phyloP scores from a whole-genome alignment of 768 basidiomycete genomes.

The Amanita fuliginea region DNA sequence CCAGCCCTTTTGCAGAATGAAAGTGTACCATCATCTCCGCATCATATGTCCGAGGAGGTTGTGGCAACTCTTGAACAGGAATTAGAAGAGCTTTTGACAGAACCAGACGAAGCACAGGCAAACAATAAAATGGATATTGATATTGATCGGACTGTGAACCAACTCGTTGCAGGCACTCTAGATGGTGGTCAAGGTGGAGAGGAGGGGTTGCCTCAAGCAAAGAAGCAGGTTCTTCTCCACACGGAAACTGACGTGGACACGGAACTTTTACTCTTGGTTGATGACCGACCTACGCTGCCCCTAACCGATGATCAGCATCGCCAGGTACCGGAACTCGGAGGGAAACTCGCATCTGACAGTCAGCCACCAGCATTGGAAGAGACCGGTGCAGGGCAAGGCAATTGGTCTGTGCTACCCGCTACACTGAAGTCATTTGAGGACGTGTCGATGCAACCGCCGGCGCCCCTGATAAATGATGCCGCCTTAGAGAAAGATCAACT shows the following conservation, averaged over 20 bases:
- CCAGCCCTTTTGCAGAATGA: background rate
- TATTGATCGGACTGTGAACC: slow-evolving; percentile 30
- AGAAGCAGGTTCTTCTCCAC: slow-evolving; percentile 15
- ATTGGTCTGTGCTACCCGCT: slow-evolving; percentile 10
- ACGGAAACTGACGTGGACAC: slow-evolving; percentile 45
- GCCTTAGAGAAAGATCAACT: slow-evolving; percentile 14
- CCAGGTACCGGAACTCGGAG: background rate
- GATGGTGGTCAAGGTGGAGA: slow-evolving; percentile 14
- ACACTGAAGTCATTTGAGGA: slow-evolving; percentile 27
- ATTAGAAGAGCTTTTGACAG: slow-evolving; percentile 27
- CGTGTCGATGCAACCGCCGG: slow-evolving; percentile 51
- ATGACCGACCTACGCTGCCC: slow-evolving; percentile 27
- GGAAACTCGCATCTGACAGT: background rate
- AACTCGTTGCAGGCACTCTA: slow-evolving; percentile 32
- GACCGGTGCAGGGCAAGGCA: background rate
- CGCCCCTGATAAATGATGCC: slow-evolving; percentile 12
- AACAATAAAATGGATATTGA: slow-evolving; percentile 30
- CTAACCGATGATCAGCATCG: background rate
- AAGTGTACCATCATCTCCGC: slow-evolving; percentile 9
- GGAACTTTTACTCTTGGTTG: slow-evolving; percentile 61
- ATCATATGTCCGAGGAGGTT: slow-evolving; percentile 19
- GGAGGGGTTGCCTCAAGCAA: slow-evolving; percentile 8
- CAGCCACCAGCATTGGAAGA: background rate
- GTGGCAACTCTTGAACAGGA: slow-evolving; percentile 35
- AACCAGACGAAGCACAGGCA: slow-evolving; percentile 21